Evolutionary conservation across 495 filamentous ascomycete species (phyloP), one percentile per base, ranked within the genome.

Genomic region (Delitschia confertaspora): DNA sequence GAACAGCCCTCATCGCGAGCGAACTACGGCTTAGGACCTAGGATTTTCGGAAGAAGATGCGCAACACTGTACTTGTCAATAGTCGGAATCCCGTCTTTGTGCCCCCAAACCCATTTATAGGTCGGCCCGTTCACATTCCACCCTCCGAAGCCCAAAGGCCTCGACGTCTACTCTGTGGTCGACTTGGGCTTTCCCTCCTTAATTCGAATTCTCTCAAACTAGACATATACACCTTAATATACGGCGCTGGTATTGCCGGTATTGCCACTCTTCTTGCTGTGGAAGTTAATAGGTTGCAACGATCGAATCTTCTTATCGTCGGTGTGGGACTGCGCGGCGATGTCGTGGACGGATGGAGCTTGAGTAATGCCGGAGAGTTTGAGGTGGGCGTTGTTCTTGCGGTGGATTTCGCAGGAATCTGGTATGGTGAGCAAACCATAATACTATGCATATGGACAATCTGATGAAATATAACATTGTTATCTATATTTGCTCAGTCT

Each of bases 181-280:
- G 54, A 67, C 66, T 77, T 80, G 13, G 68, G 61, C 64, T 74
- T 76, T 10, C 65, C 65, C 51, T 75, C 63, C 31, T 65, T 63
- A 24, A 79, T 59, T 24, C 74, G 59, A 42, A 75, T 35, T 65
- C 80, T 82, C 62, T 80, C 76, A 40, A 79, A 79, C 62, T 61
- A 75, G 16, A 69, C 65, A 54, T 78, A 79, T 2, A 63, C 64
- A 10, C 65, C 68, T 40, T 76, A 76, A 50, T 66, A 78, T 4
- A 69, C 61, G 0, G 34, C 39, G 19, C 41, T 62, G 18, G 58
- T 69, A 8, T 65, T 67, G 1, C 76, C 72, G 3, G 48, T 53
- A 33, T 51, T 47, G 0, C 69, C 42, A 1, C 74, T 71, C 38
- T 70, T 71, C 55, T 69, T 67, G 6, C 43, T 51, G 33, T 69